Evolutionary conservation across 1,139 yeast species (phyloP), one percentile per base, ranked within the genome.

Genomic region (Lodderomyces orthopsilosis): DNA sequence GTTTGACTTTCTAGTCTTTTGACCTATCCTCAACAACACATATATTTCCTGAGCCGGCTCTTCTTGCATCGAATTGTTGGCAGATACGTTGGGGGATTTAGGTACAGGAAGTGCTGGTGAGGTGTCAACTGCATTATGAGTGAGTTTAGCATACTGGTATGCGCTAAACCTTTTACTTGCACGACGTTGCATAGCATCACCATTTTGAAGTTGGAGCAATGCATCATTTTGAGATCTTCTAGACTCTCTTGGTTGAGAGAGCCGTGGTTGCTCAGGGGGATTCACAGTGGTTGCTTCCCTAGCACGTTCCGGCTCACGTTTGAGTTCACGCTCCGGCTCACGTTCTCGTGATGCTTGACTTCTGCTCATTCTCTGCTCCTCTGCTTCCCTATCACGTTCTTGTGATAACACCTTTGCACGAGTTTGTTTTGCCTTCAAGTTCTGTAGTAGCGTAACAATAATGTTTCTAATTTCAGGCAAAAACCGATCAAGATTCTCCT

Each of bases 141-240:
- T 74, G 19, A 87, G 72, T 54, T 85, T 87, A 1, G 95, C 91
- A 64, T 85, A 86, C 57, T 93, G 98, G 51, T 90, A 93, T 0
- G 97, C 96, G 21, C 96, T 88, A 58, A 85, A 93, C 47, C 98
- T 69, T 52, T 89, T 79, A 0, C 97, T 90, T 0, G 98, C 98
- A 48, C 97, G 77, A 51, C 98, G 75, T 64, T 86, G 95, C 37
- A 93, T 66, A 1, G 86, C 85, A 46, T 85, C 87, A 1, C 91
- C 88, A 39, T 83, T 81, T 55, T 90, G 96, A 17, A 91, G 70
- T 51, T 87, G 89, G 0, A 82, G 73, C 22, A 90, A 67, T 0
- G 96, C 90, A 51, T 82, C 85, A 35, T 53, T 59, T 24, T 26
- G 34, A 15, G 34, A 17, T 13, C 19, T 30, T 6, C 19, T 15